These are phyloP conservation scores for Lachnellula hyalina DNA, from an alignment of 2,329 filamentous ascomycete genomes.

Conservation along the genomic window DNA sequence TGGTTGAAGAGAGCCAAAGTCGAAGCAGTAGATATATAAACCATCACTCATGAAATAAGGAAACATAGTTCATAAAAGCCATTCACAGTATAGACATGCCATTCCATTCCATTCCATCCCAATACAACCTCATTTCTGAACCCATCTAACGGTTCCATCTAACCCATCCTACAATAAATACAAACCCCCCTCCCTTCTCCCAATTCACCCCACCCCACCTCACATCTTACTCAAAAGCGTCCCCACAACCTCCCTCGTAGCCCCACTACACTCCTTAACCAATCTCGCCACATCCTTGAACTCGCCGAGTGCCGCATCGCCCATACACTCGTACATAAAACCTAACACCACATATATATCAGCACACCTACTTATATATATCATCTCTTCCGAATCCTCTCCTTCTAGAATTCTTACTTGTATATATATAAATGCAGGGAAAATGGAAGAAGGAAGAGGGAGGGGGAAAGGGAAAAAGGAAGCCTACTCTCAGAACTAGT, in stretches of 20 bases:
- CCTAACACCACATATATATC: not conserved
- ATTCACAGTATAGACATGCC: not conserved
- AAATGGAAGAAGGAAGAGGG: not conserved
- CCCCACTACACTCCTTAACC: conserved; percentile 70
- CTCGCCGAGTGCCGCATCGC: conserved; percentile 67
- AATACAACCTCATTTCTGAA: too few relatives aligned
- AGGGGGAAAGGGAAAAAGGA: not conserved
- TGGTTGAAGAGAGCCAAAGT: conserved; percentile 52
- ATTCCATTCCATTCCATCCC: not conserved
- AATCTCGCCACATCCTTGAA: conserved; percentile 70
- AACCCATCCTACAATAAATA: not conserved
- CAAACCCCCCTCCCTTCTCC: not conserved
- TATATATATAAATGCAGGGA: not conserved
- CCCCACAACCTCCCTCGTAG: conserved; percentile 64
- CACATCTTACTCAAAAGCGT: conserved; percentile 61
- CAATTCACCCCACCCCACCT: not conserved
- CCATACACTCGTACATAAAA: conserved; percentile 75
- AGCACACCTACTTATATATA: too few relatives aligned
- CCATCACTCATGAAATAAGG: not conserved
- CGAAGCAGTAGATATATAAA: conserved; percentile 29
- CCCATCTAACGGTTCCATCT: too few relatives aligned
- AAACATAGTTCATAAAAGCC: not conserved
- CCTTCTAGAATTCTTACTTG: not conserved
- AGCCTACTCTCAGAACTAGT: conserved; percentile 80
- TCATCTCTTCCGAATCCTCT: not conserved